A percentile compares a stretch with the other conserved stretches of the same genome.
Conservation (phyloP, 1,284 basidiomycete genomes). For the Cryptococcus sp. region DNA sequence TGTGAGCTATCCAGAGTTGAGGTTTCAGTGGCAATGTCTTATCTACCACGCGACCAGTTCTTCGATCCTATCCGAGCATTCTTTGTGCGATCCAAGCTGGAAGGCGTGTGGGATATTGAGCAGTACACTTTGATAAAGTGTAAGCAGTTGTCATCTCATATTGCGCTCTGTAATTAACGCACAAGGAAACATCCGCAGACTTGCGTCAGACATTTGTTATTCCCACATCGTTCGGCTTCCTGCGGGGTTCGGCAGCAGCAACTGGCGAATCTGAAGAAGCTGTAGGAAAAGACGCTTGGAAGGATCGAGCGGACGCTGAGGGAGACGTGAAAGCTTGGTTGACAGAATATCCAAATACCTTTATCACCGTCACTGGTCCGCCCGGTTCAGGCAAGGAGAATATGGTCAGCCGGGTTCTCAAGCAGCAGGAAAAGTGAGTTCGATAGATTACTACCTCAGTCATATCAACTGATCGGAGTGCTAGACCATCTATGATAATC, state of each 20-base stretch:
- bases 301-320: constrained; percentile 77
- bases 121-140: constrained; percentile 48
- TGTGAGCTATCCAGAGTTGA: constrained; percentile 55
- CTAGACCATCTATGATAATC: constrained; percentile 71
- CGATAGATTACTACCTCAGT: no score
- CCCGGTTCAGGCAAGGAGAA: constrained; percentile 85
- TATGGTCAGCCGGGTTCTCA: constrained; percentile 66
- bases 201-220: constrained; percentile 25
- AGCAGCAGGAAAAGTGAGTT: constrained; percentile 63
- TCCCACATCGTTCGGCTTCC: constrained; percentile 31
- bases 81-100: constrained; percentile 78
- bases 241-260: constrained; percentile 11
- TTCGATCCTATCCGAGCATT: constrained; percentile 89
- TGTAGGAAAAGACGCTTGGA: constrained; percentile 63
- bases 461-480: not conserved
- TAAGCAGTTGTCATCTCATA: constrained; percentile 5
- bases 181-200: constrained; percentile 3
- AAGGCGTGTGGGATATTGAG: constrained; percentile 74
- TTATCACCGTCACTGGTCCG: constrained; percentile 79
- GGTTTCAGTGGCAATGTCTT: no score
- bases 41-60: constrained; percentile 60
- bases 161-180: no score
- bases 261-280: constrained; percentile 29
- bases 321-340: constrained; percentile 58
- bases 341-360: constrained; percentile 52